Percentiles rank a stretch among this genome's conserved stretches.
Evolutionary conservation across 2,329 filamentous ascomycete species (phyloP).

Genomic region (Aspergillus latus): DNA sequence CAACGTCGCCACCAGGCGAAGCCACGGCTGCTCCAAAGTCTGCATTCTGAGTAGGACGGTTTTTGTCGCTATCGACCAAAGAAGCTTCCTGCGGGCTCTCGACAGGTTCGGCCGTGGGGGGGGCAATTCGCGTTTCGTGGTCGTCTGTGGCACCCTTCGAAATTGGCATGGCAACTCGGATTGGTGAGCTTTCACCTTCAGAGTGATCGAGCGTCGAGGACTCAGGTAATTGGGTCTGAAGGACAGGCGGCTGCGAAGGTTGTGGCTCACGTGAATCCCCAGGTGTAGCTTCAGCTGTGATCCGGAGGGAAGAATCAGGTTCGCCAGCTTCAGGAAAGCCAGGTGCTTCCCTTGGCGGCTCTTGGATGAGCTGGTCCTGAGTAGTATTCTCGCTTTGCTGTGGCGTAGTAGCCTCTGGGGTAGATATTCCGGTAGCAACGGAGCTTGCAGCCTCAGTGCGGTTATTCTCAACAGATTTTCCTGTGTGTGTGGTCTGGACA

Average conservation of each 20-base stretch:
- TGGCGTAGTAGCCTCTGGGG: slow-evolving; percentile 55
- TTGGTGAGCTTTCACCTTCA: slow-evolving; percentile 66
- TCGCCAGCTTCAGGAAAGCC: slow-evolving; percentile 55
- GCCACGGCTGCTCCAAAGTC: slow-evolving; percentile 53
- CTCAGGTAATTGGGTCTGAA: slow-evolving; percentile 32
- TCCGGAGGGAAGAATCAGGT: slow-evolving; percentile 65
- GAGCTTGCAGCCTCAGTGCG: slow-evolving; percentile 66
- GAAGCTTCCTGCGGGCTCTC: slow-evolving; percentile 62
- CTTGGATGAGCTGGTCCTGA: slow-evolving; percentile 77
- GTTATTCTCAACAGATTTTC: slow-evolving; percentile 57
- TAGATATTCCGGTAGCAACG: slow-evolving; percentile 46
- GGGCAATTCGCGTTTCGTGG: slow-evolving; percentile 43
- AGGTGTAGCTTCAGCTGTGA: slow-evolving; percentile 52
- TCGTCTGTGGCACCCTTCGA: slow-evolving; percentile 56
- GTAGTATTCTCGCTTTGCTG: slow-evolving; percentile 70
- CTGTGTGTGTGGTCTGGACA: slow-evolving; percentile 72
- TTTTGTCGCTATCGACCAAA: slow-evolving; percentile 64
- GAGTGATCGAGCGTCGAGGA: slow-evolving; percentile 52
- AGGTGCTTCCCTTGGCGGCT: slow-evolving; percentile 51
- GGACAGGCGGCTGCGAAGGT: slow-evolving; percentile 41
- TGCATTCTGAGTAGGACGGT: slow-evolving; percentile 60
- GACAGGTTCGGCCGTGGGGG: slow-evolving; percentile 57
- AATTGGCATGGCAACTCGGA: slow-evolving; percentile 84
- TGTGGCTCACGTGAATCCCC: slow-evolving; percentile 48
- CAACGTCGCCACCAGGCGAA: slow-evolving; percentile 51